Percentiles rank a stretch among this genome's conserved stretches.
These are phyloP conservation scores for Bruguiera sexangula DNA, from an alignment of 345 rosid species.

Conservation along the genomic window DNA sequence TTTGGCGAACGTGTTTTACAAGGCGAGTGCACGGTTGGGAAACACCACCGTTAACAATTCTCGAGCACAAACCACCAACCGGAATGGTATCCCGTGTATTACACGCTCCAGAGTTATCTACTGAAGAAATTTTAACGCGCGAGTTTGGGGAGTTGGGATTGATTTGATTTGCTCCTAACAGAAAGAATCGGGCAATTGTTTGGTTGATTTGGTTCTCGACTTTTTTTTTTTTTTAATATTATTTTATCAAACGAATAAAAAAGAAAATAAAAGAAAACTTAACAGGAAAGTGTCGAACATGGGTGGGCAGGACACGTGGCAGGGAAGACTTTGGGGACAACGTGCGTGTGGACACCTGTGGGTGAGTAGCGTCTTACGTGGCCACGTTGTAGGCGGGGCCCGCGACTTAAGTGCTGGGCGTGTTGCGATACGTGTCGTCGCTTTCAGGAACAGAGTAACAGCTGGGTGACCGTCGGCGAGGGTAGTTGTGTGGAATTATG, in stretches of 20 bases:
- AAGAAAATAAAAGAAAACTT: background rate
- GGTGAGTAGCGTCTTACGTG: slow-evolving; percentile 34
- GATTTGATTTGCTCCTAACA: slow-evolving; percentile 12
- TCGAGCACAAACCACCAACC: no score
- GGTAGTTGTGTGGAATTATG: slow-evolving; percentile 9
- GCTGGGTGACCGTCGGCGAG: slow-evolving; percentile 30
- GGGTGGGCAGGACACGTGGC: slow-evolving; percentile 30
- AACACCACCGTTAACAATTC: slow-evolving; percentile 8
- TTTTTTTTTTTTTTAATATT: background rate
- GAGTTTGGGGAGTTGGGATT: background rate
- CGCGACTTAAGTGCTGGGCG: slow-evolving; percentile 10
- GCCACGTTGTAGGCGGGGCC: slow-evolving; percentile 40
- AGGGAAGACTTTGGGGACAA: slow-evolving; percentile 14
- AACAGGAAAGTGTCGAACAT: background rate
- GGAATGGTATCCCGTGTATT: background rate
- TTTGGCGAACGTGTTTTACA: slow-evolving; percentile 26
- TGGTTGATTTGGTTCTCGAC: background rate
- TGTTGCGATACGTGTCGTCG: slow-evolving; percentile 30
- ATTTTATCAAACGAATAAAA: no score
- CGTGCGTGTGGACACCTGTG: slow-evolving; percentile 38
- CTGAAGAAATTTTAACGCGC: slow-evolving; percentile 2
- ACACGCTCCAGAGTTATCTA: slow-evolving; percentile 1
- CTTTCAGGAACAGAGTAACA: slow-evolving; percentile 30
- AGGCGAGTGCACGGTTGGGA: slow-evolving; percentile 30
- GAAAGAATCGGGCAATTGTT: slow-evolving; percentile 14